Evolutionary conservation across 305 asterid species (phyloP), one percentile per base, ranked within the genome.

Genomic region (Fraxinus sp.): DNA sequence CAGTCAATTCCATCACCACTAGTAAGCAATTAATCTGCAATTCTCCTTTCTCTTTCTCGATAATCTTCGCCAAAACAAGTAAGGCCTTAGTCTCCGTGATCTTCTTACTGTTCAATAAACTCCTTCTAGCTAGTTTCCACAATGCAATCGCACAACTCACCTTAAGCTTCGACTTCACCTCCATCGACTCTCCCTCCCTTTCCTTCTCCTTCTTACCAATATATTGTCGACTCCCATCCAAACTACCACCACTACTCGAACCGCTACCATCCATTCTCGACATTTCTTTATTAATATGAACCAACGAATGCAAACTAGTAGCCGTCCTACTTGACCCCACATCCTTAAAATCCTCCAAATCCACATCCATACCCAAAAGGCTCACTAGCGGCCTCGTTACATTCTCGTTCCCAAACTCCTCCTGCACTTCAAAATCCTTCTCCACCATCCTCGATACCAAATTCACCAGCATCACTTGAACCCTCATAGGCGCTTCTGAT

Each of bases 361-460:
- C 86, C 30, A 90, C 90, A 79, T 92, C 93, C 89, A 87, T 85
- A 0, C 91, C 89, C 52, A 92, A 79, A 55, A 90, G 90, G 3
- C 83, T 78, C 4, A 93, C 96, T 24, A 93, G 35, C 0, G 90
- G 92, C 82, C 92, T 81, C 2, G 91, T 86, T 79, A 91, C 89
- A 64, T 92, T 93, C 89, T 91, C 91, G 82, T 85, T 90, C 82
- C 96, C 96, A 11, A 93, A 93, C 9, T 90, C 96, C 83, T 90
- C 97, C 83, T 84, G 88, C 32, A 88, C 90, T 22, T 22, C 36
- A 2, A 49, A 16, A 49, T 90, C 86, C 72, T 83, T 75, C n/a
- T 90, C 94, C 46, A 86, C 87, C 94, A 92, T 90, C 70, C 81
- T 86, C 33, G 90, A 84, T 8, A 93, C 87, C 55, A 93, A 71